A percentile compares a stretch with the other conserved stretches of the same genome.
These are phyloP conservation scores for Trifolium dubium DNA, from an alignment of 306 rosid genomes.

Conservation along the genomic window DNA sequence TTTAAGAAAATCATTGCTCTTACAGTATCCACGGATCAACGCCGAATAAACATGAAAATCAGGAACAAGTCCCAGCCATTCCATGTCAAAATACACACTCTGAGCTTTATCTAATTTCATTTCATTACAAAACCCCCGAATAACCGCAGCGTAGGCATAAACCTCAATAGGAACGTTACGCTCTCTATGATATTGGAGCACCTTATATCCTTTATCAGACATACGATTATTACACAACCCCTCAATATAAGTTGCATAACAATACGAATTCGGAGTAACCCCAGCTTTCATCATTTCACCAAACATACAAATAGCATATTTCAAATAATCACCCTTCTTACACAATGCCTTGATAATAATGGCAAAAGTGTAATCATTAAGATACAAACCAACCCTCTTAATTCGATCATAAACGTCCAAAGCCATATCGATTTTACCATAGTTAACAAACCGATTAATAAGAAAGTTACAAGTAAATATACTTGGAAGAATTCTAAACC, in stretches of 20 bases:
- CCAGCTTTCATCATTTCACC: slow-evolving; percentile 68
- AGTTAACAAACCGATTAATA: slow-evolving; percentile 62
- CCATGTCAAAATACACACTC: slow-evolving; percentile 62
- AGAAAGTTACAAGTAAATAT: slow-evolving; percentile 69
- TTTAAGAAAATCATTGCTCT: slow-evolving; percentile 49
- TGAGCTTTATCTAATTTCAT: slow-evolving; percentile 70
- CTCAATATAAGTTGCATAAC: slow-evolving; percentile 64
- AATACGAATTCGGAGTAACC: slow-evolving; percentile 54
- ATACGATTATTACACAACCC: slow-evolving; percentile 63
- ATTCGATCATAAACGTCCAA: slow-evolving; percentile 59
- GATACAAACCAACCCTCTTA: slow-evolving; percentile 68
- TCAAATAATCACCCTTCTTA: slow-evolving; percentile 56
- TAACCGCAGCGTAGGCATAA: slow-evolving; percentile 60
- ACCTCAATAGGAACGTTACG: slow-evolving; percentile 51
- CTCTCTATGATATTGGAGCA: slow-evolving; percentile 57
- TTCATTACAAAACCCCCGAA: slow-evolving; percentile 77
- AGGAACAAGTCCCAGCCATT: slow-evolving; percentile 61
- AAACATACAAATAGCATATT: slow-evolving; percentile 54
- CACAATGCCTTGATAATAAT: slow-evolving; percentile 74
- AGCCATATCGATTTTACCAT: slow-evolving; percentile 54
- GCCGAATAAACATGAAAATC: slow-evolving; percentile 56
- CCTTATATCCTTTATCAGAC: slow-evolving; percentile 63
- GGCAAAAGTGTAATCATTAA: slow-evolving; percentile 66
- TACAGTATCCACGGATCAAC: slow-evolving; percentile 75
- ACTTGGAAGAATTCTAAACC: slow-evolving; percentile 63